Base-by-base conservation (phyloP, 1,139 yeast species). In the Blastobotrys indianensis region DNA sequence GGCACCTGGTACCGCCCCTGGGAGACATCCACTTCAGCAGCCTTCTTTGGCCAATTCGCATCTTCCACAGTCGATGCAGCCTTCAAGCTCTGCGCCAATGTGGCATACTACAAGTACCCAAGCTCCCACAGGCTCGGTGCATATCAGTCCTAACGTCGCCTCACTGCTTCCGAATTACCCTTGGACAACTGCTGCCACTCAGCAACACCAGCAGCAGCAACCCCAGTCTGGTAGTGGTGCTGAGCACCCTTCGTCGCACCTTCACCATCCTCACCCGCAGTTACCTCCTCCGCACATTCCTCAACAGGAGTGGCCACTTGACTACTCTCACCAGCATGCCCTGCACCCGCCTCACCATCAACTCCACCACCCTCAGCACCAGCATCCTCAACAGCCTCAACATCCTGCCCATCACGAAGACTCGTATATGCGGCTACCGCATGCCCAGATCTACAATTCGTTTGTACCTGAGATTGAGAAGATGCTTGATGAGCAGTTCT, bases 391-490 rank as follows among this genome's bases (percentile, higher is more conserved):
- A 41, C 39, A 34, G 32, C 38, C 35, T 33, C 41, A 29, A 8
- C 34, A 25, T 29, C 32, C 25, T 28, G 37, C 28, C 11, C 45
- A 37, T 28, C 39, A 35, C 12, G 20, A 25, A n/a, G 17, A 37
- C 37, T 25, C 30, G 38, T 17, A 38, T 9, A 44, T 48, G 35
- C 40, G 37, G n/a, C 44, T 55, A 32, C 55, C 57, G 31, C 49
- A 54, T 42, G 51, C 59, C 33, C 56, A 52, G 30, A 54, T 60
- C 4, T 60, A 51, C 52, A 53, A 53, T 37, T 55, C 63, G 2
- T 47, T 52, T 33, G 47, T 60, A 17, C 63, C 63, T 4, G 60
- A 60, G 45, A 45, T 54, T 25, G 59, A 57, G 42, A 57, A 55
- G 48, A 56, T 48, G 40, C 39, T 50, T 23, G 54, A 50, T 23